These are phyloP conservation scores for Suillus bovinus DNA, from an alignment of 768 basidiomycete genomes.

Conservation along the genomic window DNA sequence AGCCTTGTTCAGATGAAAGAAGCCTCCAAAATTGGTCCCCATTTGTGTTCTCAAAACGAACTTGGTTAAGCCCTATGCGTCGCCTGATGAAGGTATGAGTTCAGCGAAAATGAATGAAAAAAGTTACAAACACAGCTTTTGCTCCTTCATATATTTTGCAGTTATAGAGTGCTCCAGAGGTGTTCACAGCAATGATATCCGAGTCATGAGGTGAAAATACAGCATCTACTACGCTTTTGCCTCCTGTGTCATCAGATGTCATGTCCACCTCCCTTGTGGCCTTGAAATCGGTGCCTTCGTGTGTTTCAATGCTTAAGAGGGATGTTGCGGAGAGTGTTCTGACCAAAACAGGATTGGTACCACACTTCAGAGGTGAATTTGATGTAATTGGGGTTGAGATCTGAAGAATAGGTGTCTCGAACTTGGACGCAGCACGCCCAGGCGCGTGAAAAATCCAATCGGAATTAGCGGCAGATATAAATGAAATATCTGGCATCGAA, in stretches of 20 bases:
- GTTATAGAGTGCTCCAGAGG: conserved; percentile 51
- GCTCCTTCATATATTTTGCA: conserved; percentile 39
- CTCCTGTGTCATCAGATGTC: conserved; percentile 41
- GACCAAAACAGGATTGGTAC: conserved; percentile 32
- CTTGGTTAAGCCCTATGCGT: conserved; percentile 14
- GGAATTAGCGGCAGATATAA: conserved; percentile 45
- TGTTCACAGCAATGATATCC: conserved; percentile 48
- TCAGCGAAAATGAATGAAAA: background rate
- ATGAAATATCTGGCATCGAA: conserved; percentile 33
- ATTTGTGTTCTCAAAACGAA: background rate
- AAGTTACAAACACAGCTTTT: conserved; percentile 42
- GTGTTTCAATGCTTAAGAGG: conserved; percentile 35
- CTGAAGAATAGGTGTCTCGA: conserved; percentile 72
- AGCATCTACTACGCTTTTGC: conserved; percentile 47
- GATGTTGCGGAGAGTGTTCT: conserved; percentile 50
- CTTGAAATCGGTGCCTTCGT: conserved; percentile 12
- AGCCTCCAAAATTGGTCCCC: conserved; percentile 55
- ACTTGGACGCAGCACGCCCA: conserved; percentile 43
- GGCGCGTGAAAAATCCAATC: conserved; percentile 39
- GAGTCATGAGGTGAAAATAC: conserved; percentile 35
- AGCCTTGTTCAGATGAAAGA: conserved; percentile 38
- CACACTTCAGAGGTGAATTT: conserved; percentile 15
- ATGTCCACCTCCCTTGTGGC: conserved; percentile 40
- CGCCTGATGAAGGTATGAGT: conserved; percentile 20
- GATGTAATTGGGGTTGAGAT: conserved; percentile 39